These are phyloP conservation scores for Pholiota conissans DNA, from an alignment of 768 basidiomycete genomes.

Conservation along the genomic window DNA sequence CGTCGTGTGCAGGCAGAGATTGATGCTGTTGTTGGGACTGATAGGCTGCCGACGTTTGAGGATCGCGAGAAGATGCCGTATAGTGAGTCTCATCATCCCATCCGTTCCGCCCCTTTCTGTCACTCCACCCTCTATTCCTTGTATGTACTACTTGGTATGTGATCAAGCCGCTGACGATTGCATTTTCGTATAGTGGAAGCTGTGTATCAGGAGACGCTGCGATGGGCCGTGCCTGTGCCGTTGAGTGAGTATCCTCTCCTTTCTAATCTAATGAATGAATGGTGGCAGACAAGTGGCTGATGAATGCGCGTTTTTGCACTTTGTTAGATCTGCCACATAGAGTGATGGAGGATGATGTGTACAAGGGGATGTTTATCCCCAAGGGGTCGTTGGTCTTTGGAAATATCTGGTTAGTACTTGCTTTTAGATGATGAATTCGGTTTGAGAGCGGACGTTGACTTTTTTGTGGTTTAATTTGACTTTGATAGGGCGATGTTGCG, in stretches of 20 bases:
- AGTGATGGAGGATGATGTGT: constrained; percentile 29
- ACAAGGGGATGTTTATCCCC: constrained; percentile 31
- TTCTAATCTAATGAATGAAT: no score
- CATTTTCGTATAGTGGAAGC: constrained; percentile 14
- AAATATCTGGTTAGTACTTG: constrained; percentile 31
- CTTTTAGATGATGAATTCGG: not conserved
- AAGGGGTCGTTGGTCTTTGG: constrained; percentile 31
- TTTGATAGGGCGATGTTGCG: constrained; percentile 38
- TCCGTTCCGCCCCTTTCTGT: not conserved
- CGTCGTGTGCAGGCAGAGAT: constrained; percentile 65
- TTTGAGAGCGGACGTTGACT: not conserved
- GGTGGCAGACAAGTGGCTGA: no score
- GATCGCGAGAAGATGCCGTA: constrained; percentile 61
- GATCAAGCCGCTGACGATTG: no score
- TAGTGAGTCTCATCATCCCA: constrained; percentile 18
- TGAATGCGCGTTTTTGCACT: constrained; percentile 10
- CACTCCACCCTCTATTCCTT: no score
- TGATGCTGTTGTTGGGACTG: constrained; percentile 54
- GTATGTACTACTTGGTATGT: no score
- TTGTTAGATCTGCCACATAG: constrained; percentile 29
- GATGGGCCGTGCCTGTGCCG: constrained; percentile 26
- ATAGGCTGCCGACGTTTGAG: constrained; percentile 57
- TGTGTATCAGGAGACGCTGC: constrained; percentile 22
- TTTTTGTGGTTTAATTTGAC: not conserved
- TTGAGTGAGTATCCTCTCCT: constrained; percentile 19